A percentile compares a stretch with the other conserved stretches of the same genome.
phyloP scores from a whole-genome alignment of 1,284 basidiomycete species.

The Heimioporus retisporus region DNA sequence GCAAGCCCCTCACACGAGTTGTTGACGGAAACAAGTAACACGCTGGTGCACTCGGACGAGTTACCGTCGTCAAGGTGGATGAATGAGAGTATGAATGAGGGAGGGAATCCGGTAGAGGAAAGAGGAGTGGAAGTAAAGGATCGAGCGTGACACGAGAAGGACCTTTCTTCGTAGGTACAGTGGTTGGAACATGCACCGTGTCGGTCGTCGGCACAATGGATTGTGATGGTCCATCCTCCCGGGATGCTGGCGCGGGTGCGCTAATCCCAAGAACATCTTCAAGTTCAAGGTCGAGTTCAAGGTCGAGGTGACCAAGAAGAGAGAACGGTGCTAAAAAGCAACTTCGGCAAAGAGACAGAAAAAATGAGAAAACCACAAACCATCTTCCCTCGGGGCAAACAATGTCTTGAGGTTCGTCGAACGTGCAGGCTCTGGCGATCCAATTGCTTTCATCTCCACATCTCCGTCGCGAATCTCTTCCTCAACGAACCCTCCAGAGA shows the following conservation, averaged over 20 bases:
- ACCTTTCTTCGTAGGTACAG: conserved; percentile 14
- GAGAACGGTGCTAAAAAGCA: conserved; percentile 62
- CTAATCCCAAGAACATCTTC: conserved; percentile 55
- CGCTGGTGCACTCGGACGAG: conserved; percentile 8
- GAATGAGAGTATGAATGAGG: conserved; percentile 21
- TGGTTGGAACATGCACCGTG: conserved; percentile 4
- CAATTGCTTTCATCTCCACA: conserved; percentile 25
- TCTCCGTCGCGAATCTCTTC: conserved; percentile 2
- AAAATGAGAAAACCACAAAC: conserved; percentile 43
- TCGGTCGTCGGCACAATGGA: not conserved
- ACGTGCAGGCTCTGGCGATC: conserved; percentile 18
- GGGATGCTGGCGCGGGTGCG: conserved; percentile 9
- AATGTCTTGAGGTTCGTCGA: conserved; percentile 67
- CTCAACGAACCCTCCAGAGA: no score
- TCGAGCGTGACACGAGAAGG: conserved; percentile 50
- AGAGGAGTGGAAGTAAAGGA: conserved; percentile 68
- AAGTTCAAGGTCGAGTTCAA: conserved; percentile 71
- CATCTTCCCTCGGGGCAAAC: conserved; percentile 74
- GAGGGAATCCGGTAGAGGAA: conserved; percentile 56
- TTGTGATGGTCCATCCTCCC: conserved; percentile 4
- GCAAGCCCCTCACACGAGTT: conserved; percentile 56
- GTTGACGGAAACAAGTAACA: conserved; percentile 34
- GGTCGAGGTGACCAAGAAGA: conserved; percentile 70
- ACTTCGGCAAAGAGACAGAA: not conserved
- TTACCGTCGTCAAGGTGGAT: not conserved